phyloP scores from a whole-genome alignment of 768 basidiomycete species.

The Thelephora ganbajun region DNA sequence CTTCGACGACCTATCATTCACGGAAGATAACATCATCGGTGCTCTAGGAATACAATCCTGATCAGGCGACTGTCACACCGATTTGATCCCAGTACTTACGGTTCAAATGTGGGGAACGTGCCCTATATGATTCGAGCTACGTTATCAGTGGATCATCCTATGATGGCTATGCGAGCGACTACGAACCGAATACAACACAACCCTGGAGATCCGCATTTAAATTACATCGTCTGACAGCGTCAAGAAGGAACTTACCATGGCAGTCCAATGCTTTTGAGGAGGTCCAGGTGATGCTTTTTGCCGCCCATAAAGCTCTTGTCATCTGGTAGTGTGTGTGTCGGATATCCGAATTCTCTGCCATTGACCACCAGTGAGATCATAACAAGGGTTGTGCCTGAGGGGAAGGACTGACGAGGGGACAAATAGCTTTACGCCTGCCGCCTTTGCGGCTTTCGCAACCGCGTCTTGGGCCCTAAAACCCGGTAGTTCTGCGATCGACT shows the following conservation, averaged over 20 bases:
- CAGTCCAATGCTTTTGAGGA: neutral
- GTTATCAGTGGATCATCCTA: no score
- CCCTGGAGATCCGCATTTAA: no score
- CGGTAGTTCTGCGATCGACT: neutral
- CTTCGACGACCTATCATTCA: neutral
- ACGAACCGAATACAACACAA: no score
- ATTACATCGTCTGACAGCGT: no score
- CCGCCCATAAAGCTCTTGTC: neutral
- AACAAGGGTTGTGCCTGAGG: no score
- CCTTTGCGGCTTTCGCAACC: slow-evolving; percentile 35
- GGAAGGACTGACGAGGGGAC: neutral
- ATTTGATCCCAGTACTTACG: neutral
- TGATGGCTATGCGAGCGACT: no score
- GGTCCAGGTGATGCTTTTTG: neutral
- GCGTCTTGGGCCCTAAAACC: slow-evolving; percentile 28
- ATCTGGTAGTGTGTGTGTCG: neutral
- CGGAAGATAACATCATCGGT: neutral
- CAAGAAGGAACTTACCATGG: neutral
- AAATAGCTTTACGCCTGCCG: slow-evolving; percentile 10
- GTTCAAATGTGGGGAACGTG: neutral
- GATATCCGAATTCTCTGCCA: neutral
- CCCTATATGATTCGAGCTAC: neutral
- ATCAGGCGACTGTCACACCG: neutral
- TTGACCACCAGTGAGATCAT: neutral
- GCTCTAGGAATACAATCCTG: neutral